phyloP scores from a whole-genome alignment of 2,329 filamentous ascomycete species.

The Xylariaceae sp. region DNA sequence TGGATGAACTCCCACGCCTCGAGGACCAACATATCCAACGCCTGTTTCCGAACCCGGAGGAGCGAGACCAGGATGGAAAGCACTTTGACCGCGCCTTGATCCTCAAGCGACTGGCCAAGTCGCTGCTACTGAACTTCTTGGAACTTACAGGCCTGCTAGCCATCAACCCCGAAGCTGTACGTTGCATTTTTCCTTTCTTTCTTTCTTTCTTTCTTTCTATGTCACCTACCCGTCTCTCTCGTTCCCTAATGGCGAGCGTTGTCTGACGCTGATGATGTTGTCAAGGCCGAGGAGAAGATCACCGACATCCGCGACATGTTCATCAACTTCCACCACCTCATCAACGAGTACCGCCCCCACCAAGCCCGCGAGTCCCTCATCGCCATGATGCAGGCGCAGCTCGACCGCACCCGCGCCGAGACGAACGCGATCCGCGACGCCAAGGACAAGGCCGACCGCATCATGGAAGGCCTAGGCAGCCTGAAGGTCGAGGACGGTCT shows the following conservation, averaged over 20 bases:
- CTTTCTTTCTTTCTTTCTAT: too few relatives aligned
- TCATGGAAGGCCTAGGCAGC: constrained; percentile 70
- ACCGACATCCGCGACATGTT: constrained; percentile 79
- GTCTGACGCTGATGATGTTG: constrained; percentile 2
- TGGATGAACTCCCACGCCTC: constrained; percentile 54
- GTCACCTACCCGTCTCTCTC: too few relatives aligned
- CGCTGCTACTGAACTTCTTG: constrained; percentile 84
- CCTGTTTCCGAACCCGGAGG: constrained; percentile 46
- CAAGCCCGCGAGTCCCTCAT: constrained; percentile 75
- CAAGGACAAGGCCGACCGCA: constrained; percentile 71
- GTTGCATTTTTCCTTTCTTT: constrained; percentile 10
- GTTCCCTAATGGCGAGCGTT: not conserved
- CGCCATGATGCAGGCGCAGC: constrained; percentile 61
- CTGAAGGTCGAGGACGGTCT: constrained; percentile 42
- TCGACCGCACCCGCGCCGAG: constrained; percentile 68
- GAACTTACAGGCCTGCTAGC: constrained; percentile 76
- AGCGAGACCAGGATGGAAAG: constrained; percentile 52
- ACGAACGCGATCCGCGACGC: constrained; percentile 75
- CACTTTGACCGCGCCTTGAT: constrained; percentile 67
- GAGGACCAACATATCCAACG: constrained; percentile 73
- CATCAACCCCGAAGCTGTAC: constrained; percentile 61
- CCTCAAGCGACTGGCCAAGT: constrained; percentile 79
- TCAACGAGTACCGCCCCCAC: constrained; percentile 80
- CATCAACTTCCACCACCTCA: constrained; percentile 88
- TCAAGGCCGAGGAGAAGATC: constrained; percentile 69